Percentiles rank a stretch among this genome's conserved stretches.
Evolutionary conservation across 139 green algal species (phyloP).

Genomic region (Microglena sp.): DNA sequence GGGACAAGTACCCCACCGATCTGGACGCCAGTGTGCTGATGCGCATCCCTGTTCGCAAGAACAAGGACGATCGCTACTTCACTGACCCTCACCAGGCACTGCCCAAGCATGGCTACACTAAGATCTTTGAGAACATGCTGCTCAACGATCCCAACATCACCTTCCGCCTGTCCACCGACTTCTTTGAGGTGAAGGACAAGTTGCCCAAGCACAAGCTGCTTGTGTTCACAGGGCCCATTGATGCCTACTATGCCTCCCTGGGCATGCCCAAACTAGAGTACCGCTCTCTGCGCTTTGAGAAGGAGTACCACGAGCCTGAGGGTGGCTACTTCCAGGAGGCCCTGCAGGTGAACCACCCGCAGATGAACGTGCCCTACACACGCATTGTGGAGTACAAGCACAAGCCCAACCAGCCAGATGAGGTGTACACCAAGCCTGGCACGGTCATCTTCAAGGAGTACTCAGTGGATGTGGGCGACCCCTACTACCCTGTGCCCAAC

Average conservation of each 20-base stretch:
- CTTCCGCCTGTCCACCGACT: background rate
- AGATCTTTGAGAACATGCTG: background rate
- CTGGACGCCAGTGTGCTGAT: background rate
- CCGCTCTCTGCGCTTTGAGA: background rate
- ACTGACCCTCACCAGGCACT: background rate
- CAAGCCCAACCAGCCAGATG: background rate
- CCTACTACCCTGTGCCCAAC: background rate
- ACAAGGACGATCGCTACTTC: background rate
- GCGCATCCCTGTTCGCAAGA: background rate
- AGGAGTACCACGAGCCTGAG: background rate
- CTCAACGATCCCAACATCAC: background rate
- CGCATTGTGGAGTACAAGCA: slow-evolving; percentile 2
- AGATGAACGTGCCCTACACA: background rate
- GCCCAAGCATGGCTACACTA: background rate
- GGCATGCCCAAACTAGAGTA: background rate
- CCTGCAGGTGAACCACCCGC: background rate
- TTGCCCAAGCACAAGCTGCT: background rate
- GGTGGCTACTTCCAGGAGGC: background rate
- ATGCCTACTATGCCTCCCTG: background rate
- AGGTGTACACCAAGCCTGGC: background rate
- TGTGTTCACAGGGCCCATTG: background rate
- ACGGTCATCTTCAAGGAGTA: slow-evolving; percentile 2
- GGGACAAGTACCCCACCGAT: background rate
- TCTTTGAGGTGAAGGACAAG: background rate
- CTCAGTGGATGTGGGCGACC: background rate